phyloP scores from a whole-genome alignment of 2,329 filamentous ascomycete genomes.

The Fusarium liriodendri region DNA sequence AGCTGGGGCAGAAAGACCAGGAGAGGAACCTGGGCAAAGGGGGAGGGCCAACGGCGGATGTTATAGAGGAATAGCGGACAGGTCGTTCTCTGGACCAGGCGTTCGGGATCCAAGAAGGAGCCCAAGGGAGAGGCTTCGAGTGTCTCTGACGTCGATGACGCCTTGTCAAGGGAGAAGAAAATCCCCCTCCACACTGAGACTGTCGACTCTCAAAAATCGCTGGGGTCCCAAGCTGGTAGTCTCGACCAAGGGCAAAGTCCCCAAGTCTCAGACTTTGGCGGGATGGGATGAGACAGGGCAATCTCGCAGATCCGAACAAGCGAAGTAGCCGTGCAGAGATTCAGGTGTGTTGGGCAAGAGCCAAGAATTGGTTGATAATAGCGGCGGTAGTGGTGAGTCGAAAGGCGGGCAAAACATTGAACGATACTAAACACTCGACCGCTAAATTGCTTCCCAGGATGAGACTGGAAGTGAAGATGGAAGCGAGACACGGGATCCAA shows the following conservation, averaged over 20 bases:
- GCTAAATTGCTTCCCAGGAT: constrained; percentile 13
- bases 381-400: constrained; percentile 18
- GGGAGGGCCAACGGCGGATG: constrained; percentile 5
- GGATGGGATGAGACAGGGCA: constrained; percentile 30
- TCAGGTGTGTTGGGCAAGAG: constrained; percentile 18
- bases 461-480: neutral
- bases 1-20: neutral
- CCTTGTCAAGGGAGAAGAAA: constrained; percentile 31
- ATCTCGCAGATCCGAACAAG: constrained; percentile 28
- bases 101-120: constrained; percentile 14
- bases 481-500: constrained; percentile 8
- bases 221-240: neutral
- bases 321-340: constrained; percentile 1
- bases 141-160: constrained; percentile 7
- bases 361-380: constrained; percentile 24
- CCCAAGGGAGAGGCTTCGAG: constrained; percentile 24
- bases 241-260: constrained; percentile 19
- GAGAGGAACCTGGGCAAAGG: constrained; percentile 13
- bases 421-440: constrained; percentile 5
- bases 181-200: constrained; percentile 22
- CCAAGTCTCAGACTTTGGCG: constrained; percentile 27
- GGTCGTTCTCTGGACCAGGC: neutral
- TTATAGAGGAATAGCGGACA: constrained; percentile 24
- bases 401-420: constrained; percentile 28
- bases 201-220: constrained; percentile 20